phyloP scores from a whole-genome alignment of 495 filamentous ascomycete species.

The Lasiosphaeria hispida region DNA sequence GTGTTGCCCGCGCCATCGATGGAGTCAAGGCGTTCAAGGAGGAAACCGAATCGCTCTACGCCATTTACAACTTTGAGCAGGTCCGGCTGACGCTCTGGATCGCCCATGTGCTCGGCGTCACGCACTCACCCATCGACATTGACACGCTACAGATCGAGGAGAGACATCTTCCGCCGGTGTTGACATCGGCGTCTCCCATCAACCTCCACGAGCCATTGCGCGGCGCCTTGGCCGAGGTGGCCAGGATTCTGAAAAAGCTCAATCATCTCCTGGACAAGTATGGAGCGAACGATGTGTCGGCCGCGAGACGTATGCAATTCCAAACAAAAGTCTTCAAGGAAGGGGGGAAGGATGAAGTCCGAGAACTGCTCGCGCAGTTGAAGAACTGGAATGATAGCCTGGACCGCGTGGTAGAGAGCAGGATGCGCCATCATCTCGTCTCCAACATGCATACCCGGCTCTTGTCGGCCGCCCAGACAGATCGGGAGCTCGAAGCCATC shows the following conservation, averaged over 20 bases:
- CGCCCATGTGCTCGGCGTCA: background rate
- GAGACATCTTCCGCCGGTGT: background rate
- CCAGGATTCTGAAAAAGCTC: slow-evolving; percentile 1
- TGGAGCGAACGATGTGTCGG: background rate
- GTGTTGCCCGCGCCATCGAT: background rate
- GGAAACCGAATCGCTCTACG: background rate
- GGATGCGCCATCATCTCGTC: background rate
- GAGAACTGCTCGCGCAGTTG: background rate
- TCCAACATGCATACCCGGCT: background rate
- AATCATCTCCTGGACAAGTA: background rate
- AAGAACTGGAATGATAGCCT: background rate
- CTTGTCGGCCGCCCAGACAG: background rate
- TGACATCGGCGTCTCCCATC: background rate
- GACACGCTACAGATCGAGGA: background rate
- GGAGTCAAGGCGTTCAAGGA: background rate
- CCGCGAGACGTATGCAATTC: background rate
- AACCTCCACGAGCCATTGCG: background rate
- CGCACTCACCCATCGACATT: background rate
- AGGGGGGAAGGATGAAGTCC: background rate
- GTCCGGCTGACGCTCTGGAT: background rate
- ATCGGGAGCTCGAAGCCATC: background rate
- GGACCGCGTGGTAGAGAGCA: background rate
- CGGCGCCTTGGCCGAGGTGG: background rate
- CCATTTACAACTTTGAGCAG: slow-evolving; percentile 2
- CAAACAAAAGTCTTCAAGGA: slow-evolving; percentile 1